These are phyloP conservation scores for Podaxis sp. DNA, from an alignment of 768 basidiomycete genomes.

Conservation along the genomic window DNA sequence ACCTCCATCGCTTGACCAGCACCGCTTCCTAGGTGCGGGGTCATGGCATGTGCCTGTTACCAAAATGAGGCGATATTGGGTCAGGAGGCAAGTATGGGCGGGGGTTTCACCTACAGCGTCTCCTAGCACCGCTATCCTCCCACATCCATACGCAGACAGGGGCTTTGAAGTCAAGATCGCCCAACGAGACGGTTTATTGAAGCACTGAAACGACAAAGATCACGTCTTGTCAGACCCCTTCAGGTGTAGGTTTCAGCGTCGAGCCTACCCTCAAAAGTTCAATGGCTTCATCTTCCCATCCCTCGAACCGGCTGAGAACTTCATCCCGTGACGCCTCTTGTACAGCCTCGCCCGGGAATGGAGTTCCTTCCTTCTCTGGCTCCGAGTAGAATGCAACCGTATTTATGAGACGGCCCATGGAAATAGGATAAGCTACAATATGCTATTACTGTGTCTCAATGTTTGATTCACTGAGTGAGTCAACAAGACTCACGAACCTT, in stretches of 20 bases:
- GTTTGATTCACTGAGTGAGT: constrained; percentile 14
- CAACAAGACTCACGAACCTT: constrained; percentile 18
- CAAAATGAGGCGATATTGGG: not conserved
- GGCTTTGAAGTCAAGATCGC: constrained; percentile 36
- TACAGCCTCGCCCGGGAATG: constrained; percentile 30
- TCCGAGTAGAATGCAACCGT: constrained; percentile 29
- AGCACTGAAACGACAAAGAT: constrained; percentile 20
- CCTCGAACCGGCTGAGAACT: constrained; percentile 25
- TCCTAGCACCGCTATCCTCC: constrained; percentile 39
- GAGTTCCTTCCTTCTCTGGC: constrained; percentile 25
- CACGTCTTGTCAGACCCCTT: not conserved
- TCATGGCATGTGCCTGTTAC: constrained; percentile 42
- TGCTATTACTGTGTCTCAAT: constrained; percentile 25
- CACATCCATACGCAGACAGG: constrained; percentile 34
- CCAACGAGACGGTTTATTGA: constrained; percentile 35
- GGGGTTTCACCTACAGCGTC: constrained; percentile 35
- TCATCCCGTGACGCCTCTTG: constrained; percentile 29
- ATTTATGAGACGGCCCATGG: constrained; percentile 34
- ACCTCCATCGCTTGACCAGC: constrained; percentile 50
- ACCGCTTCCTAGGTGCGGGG: constrained; percentile 45
- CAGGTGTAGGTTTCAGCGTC: not conserved
- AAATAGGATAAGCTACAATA: constrained; percentile 37
- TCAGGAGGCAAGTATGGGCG: not conserved
- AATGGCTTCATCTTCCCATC: constrained; percentile 37
- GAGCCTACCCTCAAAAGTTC: constrained; percentile 26